These are phyloP conservation scores for Fusarium heterosporum DNA, from an alignment of 2,329 filamentous ascomycete species.

Conservation along the genomic window DNA sequence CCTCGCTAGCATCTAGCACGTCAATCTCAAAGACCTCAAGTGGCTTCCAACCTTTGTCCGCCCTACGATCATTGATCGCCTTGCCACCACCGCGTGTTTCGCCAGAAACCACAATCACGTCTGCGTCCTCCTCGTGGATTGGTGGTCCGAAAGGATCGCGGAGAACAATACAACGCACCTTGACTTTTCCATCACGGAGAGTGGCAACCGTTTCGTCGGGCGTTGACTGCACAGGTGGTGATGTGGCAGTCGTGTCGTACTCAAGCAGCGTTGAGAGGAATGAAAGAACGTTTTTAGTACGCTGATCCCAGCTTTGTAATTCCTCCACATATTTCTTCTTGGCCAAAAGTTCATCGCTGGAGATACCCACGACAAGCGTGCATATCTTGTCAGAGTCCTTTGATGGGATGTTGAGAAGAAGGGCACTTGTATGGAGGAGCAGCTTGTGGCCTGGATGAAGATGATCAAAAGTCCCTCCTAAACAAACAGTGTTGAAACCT, in stretches of 20 bases:
- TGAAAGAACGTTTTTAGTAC: conserved; percentile 74
- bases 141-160: conserved; percentile 92
- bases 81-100: conserved; percentile 88
- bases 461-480: conserved; percentile 97
- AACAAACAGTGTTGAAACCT: conserved; percentile 66
- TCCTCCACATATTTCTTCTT: conserved; percentile 90
- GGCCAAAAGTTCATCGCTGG: conserved; percentile 84
- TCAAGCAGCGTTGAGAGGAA: conserved; percentile 77
- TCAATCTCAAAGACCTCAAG: conserved; percentile 90
- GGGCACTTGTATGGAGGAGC: conserved; percentile 86
- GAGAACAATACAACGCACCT: conserved; percentile 84
- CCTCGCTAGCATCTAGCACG: conserved; percentile 74
- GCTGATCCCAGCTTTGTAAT: conserved; percentile 82
- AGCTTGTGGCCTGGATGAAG: conserved; percentile 95
- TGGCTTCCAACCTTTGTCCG: conserved; percentile 77
- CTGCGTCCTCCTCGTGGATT: conserved; percentile 81
- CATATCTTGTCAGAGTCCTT: conserved; percentile 56
- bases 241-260: conserved; percentile 51
- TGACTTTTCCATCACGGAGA: conserved; percentile 70
- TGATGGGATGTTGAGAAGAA: conserved; percentile 71
- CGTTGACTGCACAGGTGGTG: conserved; percentile 24
- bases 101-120: conserved; percentile 84
- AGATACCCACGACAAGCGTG: conserved; percentile 84
- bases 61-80: conserved; percentile 86
- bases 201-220: conserved; percentile 56